Conservation (phyloP, 495 filamentous ascomycete species). For the Niebla homalea region DNA sequence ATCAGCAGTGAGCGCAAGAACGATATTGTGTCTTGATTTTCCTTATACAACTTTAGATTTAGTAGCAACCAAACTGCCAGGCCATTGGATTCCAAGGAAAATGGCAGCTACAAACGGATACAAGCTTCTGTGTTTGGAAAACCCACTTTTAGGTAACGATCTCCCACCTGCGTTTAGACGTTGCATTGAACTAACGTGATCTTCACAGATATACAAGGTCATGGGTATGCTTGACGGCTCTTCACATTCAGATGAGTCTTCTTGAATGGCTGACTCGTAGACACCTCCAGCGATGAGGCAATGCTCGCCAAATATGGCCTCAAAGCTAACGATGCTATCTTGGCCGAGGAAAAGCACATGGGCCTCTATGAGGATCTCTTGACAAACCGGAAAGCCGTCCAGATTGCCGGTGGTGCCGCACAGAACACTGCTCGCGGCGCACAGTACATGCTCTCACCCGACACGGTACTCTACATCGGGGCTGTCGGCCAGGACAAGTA, state of each 20-base stretch:
- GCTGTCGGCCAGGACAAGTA: constrained; percentile 88
- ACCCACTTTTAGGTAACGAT: constrained; percentile 71
- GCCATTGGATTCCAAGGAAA: constrained; percentile 12
- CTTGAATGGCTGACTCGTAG: not conserved
- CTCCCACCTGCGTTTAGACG: not conserved
- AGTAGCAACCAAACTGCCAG: too few relatives aligned
- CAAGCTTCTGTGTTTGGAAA: constrained; percentile 82
- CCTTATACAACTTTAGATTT: too few relatives aligned
- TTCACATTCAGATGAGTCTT: constrained; percentile 1
- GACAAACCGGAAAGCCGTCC: constrained; percentile 71
- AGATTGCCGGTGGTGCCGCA: constrained; percentile 91
- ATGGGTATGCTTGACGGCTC: constrained; percentile 38
- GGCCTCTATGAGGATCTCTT: constrained; percentile 85
- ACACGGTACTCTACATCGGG: constrained; percentile 84
- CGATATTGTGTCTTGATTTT: too few relatives aligned
- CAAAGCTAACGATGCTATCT: constrained; percentile 93
- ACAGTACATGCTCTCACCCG: constrained; percentile 77
- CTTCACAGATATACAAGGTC: constrained; percentile 73
- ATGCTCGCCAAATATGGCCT: constrained; percentile 85
- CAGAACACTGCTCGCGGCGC: constrained; percentile 97
- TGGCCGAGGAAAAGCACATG: constrained; percentile 83
- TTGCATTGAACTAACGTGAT: constrained; percentile 5
- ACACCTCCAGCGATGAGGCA: constrained; percentile 45
- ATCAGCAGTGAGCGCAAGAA: too few relatives aligned
- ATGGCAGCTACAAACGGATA: constrained; percentile 68